Evolutionary conservation across 208 protist species (phyloP), one percentile per base, ranked within the genome.

Genomic region (Angomonas desouzai): DNA sequence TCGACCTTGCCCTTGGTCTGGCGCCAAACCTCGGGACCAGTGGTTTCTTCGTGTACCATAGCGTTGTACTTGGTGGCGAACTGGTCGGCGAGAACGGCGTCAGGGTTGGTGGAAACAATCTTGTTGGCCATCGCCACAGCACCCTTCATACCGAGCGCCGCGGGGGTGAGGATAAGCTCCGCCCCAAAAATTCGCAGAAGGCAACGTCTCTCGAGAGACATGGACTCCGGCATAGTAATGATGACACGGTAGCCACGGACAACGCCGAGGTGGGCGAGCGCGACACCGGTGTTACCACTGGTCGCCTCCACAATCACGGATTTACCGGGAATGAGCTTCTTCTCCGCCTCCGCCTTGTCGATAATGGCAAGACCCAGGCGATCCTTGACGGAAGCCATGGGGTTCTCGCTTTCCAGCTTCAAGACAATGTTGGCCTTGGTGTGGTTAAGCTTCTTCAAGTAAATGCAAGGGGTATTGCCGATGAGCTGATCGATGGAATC

Each of bases 171-270:
- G 47, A 94, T 76, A n/a, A 97, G 66, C 62, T 93, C 83, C 3
- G 88, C 89, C 10, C 92, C 92, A 53, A 96, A 91, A 62, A 93
- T 83, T 56, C 76, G 75, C 56, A 96, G 76, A 34, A 94, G 68
- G 51, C 83, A 89, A 28, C 91, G 75, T 29, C 91, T 79, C 73
- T 97, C 89, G 2, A 87, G 77, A 43, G 85, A 93, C 92, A 97
- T 96, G 61, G 83, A 90, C 67, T 94, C 89, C 6, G 89, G 92
- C 92, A 97, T 97, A 16, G 79, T 86, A 53, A 97, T 86, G 65
- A 94, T 93, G 20, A 93, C 84, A 61, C 88, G 79, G 71, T 97
- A 97, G 28, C 92, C 92, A 25, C 74, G 76, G 38, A 81, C 62
- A 6, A 84, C 85, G 28, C 85, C 92, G 62, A 96, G 72, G 59